Base-by-base conservation (phyloP, 352 stramenopile genomes). In the Pythium aquatile region DNA sequence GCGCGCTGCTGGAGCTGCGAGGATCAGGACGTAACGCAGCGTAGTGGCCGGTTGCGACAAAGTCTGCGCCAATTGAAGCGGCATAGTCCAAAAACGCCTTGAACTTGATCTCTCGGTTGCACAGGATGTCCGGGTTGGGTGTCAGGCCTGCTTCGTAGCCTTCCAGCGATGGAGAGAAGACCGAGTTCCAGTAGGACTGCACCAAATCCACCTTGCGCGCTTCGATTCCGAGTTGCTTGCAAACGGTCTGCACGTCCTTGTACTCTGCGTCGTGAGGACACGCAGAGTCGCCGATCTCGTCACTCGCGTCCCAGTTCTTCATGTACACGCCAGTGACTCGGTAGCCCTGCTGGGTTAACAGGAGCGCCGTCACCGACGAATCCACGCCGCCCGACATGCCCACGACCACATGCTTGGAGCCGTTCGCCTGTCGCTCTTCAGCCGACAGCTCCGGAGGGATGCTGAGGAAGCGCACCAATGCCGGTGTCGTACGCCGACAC, bases 21-120 rank as follows among this genome's bases (percentile, higher is more conserved):
- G 52, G 55, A 58, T 76, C 60, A 17, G 39, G 73, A 63, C 76
- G 85, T 53, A 98, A 63, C 30, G 78, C 54, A 9, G 94, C 94
- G 70, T 99, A 99, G 68, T 99, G 97, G n/a, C 97, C 97, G 1
- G 97, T 99, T 0, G 97, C 97, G 26, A 99, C 79, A 53, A 79
- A 97, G 68, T 98, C 90, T 1, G 89, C 90, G 10, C 87, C 87
- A 17, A 89, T 87, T 17, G 85, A 72, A 52, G 82, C 74, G 10
- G 93, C 92, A 69, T 97, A 97, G 32, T 98, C 83, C n/a, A 88
- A 86, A 67, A 99, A 98, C 3, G 82, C 91, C 59, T 98, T 97
- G 81, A 99, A 99, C 75, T 99, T 99, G 75, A 99, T 98, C 70
- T 98, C 85, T 2, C 88, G 85, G 78, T 99, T 99, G 86, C 97